A percentile compares a stretch with the other conserved stretches of the same genome.
Evolutionary conservation across 139 green algal species (phyloP).

Genomic region (Spirogloea muscicola): DNA sequence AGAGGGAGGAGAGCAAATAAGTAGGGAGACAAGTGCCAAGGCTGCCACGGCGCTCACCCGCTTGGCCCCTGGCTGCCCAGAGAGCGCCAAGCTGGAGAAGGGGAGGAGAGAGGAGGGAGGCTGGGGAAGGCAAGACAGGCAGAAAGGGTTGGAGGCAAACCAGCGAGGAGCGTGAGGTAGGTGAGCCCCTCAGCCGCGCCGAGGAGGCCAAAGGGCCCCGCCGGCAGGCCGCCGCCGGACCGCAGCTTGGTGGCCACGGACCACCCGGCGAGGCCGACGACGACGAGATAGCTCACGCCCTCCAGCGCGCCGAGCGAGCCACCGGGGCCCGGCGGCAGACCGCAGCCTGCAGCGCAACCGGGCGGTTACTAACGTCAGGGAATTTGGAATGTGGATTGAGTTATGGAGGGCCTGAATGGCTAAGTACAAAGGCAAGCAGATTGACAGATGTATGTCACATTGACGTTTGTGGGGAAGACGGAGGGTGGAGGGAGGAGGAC

Average conservation of each 20-base stretch:
- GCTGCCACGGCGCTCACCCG: too few relatives aligned
- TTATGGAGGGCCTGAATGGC: neutral
- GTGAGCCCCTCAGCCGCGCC: slow-evolving; percentile 44
- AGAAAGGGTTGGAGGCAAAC: too few relatives aligned
- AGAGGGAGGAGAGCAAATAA: too few relatives aligned
- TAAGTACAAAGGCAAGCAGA: neutral
- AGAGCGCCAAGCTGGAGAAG: too few relatives aligned
- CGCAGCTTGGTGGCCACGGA: slow-evolving; percentile 40
- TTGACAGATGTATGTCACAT: neutral
- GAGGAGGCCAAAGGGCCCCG: slow-evolving; percentile 44
- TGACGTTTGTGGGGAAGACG: neutral
- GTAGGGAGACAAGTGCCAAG: too few relatives aligned
- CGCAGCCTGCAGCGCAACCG: too few relatives aligned
- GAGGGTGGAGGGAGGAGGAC: too few relatives aligned
- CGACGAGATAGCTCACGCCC: slow-evolving; percentile 60
- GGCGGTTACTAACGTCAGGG: too few relatives aligned
- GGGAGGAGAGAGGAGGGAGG: too few relatives aligned
- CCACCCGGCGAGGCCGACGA: slow-evolving; percentile 49
- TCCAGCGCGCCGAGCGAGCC: slow-evolving; percentile 62
- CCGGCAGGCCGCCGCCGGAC: slow-evolving; percentile 46
- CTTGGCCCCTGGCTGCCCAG: too few relatives aligned
- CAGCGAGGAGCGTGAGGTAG: slow-evolving; percentile 42
- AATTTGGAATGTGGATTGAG: neutral
- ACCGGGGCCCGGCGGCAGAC: slow-evolving; percentile 63
- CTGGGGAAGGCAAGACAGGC: too few relatives aligned